A percentile compares a stretch with the other conserved stretches of the same genome.
Conservation (phyloP, 2,329 filamentous ascomycete genomes). For the Ceratocystis papillata region DNA sequence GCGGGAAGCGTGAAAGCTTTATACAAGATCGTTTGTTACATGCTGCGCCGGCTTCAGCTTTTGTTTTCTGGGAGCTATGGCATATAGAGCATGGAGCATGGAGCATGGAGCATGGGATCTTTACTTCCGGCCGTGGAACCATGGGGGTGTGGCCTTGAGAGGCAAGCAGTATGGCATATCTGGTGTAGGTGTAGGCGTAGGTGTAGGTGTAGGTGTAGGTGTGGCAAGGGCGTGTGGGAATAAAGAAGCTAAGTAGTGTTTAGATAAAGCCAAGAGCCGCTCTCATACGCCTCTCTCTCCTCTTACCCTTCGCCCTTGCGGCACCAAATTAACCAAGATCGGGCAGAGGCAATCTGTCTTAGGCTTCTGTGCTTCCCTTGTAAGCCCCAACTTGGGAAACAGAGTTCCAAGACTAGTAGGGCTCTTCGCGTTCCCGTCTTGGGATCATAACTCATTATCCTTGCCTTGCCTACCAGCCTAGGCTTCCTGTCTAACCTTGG, state of each 20-base stretch:
- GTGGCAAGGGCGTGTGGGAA: background rate
- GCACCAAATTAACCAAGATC: constrained; percentile 5
- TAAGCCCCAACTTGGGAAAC: constrained; percentile 1
- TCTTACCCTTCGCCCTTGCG: background rate
- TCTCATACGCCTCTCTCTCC: background rate
- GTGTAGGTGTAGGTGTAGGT: background rate
- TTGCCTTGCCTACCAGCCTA: background rate
- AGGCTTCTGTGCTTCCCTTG: background rate
- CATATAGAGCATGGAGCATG: background rate
- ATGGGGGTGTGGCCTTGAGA: background rate
- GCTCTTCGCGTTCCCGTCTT: background rate
- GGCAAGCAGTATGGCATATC: background rate
- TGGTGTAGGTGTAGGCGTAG: background rate
- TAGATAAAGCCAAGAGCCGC: too few species aligned
- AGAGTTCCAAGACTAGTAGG: background rate
- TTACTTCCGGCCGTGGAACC: background rate
- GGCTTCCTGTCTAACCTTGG: background rate
- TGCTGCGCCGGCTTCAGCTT: too few species aligned
- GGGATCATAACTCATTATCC: background rate
- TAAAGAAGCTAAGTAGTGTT: background rate
- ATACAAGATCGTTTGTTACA: background rate
- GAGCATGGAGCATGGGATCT: background rate
- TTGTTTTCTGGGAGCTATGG: too few species aligned
- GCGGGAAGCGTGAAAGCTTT: background rate
- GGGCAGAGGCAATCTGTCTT: background rate